Percentiles rank a stretch among this genome's conserved stretches.
phyloP scores from a whole-genome alignment of 495 filamentous ascomycete genomes.

The Penicillium alfredii region DNA sequence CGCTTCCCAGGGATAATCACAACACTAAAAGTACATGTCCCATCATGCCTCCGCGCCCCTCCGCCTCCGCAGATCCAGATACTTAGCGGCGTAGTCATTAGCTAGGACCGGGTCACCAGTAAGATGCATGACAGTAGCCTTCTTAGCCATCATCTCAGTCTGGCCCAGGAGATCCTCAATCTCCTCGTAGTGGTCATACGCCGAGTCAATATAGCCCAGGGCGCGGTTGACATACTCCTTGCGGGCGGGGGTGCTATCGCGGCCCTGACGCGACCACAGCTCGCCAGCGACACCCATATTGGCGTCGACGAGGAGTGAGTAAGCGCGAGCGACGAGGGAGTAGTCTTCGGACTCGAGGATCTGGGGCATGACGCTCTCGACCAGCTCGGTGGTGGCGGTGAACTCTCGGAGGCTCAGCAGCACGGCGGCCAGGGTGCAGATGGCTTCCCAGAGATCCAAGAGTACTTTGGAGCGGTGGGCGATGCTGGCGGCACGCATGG shows the following conservation, averaged over 20 bases:
- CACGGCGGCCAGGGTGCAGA: constrained; percentile 62
- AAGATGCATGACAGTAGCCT: constrained; percentile 71
- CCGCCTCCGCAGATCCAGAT: constrained; percentile 52
- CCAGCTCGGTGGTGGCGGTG: constrained; percentile 56
- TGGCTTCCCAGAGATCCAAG: constrained; percentile 69
- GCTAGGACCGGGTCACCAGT: constrained; percentile 64
- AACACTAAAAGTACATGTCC: too few relatives aligned
- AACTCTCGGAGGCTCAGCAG: constrained; percentile 72
- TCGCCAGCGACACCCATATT: constrained; percentile 75
- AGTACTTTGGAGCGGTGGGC: constrained; percentile 68
- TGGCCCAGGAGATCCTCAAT: constrained; percentile 70
- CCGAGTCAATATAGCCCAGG: constrained; percentile 60
- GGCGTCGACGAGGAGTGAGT: constrained; percentile 73
- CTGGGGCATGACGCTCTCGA: constrained; percentile 75
- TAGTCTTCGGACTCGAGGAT: constrained; percentile 69
- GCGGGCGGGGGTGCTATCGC: constrained; percentile 22
- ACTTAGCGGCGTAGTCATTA: constrained; percentile 69
- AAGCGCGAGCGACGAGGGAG: constrained; percentile 58
- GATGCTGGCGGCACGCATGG: constrained; percentile 71
- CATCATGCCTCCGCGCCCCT: constrained; percentile 15
- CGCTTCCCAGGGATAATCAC: too few relatives aligned
- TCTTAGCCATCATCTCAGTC: constrained; percentile 82
- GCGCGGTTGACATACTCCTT: constrained; percentile 60
- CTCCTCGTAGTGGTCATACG: constrained; percentile 61
- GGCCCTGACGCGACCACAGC: constrained; percentile 18